Evolutionary conservation across 164 flowering plant genomes (phyloP).

Genomic region (Liquidambar formosana): DNA sequence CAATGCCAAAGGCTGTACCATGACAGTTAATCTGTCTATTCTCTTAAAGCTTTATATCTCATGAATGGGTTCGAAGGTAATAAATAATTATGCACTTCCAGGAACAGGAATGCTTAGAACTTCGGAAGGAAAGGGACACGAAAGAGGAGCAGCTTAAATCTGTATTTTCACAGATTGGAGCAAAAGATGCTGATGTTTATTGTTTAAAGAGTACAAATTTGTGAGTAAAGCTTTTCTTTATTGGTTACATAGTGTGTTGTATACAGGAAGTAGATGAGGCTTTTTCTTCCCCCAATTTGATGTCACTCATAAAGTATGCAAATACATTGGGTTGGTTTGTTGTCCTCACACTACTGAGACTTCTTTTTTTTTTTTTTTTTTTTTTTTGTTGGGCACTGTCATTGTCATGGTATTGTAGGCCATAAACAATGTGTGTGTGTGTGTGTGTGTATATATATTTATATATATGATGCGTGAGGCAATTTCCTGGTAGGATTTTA

Average conservation of each 20-base stretch:
- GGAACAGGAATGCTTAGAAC: constrained; percentile 61
- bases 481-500: no score
- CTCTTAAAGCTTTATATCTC: not conserved
- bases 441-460: no score
- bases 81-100: constrained; percentile 26
- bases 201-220: constrained; percentile 17
- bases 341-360: no score
- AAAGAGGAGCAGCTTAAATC: constrained; percentile 47
- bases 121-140: constrained; percentile 53
- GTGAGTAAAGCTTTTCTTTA: constrained; percentile 37
- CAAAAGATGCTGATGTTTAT: constrained; percentile 24
- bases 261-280: not conserved
- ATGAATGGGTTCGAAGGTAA: constrained; percentile 6
- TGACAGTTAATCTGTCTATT: no score
- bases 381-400: no score
- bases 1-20: not conserved
- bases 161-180: constrained; percentile 27
- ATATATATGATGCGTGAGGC: no score
- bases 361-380: no score
- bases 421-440: no score
- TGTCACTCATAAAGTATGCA: not conserved
- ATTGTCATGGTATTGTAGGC: no score
- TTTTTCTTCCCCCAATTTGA: not conserved
- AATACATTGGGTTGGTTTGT: no score
- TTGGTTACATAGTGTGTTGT: not conserved